Percentiles rank a stretch among this genome's conserved stretches.
phyloP scores from a whole-genome alignment of 2,329 filamentous ascomycete genomes.

The Phaeophleospora eucalypticola region DNA sequence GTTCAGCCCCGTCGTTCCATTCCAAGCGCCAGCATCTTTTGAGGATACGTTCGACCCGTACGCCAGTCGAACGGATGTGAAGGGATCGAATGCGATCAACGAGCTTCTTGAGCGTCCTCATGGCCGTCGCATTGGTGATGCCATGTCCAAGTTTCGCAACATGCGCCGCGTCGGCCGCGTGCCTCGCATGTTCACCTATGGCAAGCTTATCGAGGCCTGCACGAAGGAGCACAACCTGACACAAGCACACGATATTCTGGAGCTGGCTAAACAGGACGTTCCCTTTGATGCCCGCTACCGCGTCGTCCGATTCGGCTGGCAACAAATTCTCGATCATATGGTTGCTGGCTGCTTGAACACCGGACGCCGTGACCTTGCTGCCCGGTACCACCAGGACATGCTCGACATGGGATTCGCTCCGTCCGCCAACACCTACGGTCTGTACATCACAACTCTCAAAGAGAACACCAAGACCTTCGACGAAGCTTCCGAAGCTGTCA shows the following conservation, averaged over 20 bases:
- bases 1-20: conserved; percentile 42
- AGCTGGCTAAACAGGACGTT: conserved; percentile 84
- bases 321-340: conserved; percentile 94
- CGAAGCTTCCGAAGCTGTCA: conserved; percentile 92
- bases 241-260: conserved; percentile 78
- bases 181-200: conserved; percentile 92
- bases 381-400: conserved; percentile 86
- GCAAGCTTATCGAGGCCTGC: conserved; percentile 87
- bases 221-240: conserved; percentile 81
- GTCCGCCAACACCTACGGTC: conserved; percentile 93
- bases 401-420: conserved; percentile 85
- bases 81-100: conserved; percentile 84
- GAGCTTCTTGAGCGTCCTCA: conserved; percentile 80
- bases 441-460: conserved; percentile 99
- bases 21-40: conserved; percentile 51
- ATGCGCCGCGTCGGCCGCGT: conserved; percentile 89
- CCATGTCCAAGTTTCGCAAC: conserved; percentile 79
- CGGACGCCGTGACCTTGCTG: conserved; percentile 74
- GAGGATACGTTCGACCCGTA: conserved; percentile 91
- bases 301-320: conserved; percentile 90
- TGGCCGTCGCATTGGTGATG: conserved; percentile 69
- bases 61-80: conserved; percentile 84
- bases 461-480: conserved; percentile 97
- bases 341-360: conserved; percentile 83
- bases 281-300: conserved; percentile 80